These are phyloP conservation scores for Golovinomyces cichoracearum DNA, from an alignment of 2,329 filamentous ascomycete genomes.

Conservation along the genomic window DNA sequence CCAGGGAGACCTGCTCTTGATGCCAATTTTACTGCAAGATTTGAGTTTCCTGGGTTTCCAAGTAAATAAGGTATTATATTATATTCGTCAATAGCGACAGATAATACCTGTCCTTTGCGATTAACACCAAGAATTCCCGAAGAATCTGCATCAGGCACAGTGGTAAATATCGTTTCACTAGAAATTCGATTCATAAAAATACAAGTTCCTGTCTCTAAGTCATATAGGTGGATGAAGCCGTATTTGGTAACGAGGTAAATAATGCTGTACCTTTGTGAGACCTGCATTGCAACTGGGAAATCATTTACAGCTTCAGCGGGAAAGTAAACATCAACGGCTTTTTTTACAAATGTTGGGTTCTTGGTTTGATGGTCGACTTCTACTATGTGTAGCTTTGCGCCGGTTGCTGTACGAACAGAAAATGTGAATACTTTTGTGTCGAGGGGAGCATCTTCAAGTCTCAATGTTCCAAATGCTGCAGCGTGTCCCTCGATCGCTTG, in stretches of 20 bases:
- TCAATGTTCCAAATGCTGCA: conserved; percentile 71
- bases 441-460: conserved; percentile 64
- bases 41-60: conserved; percentile 81
- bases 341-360: conserved; percentile 80
- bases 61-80: conserved; percentile 85
- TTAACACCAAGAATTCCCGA: conserved; percentile 85
- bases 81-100: conserved; percentile 76
- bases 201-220: conserved; percentile 79
- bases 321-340: conserved; percentile 94
- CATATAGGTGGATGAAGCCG: conserved; percentile 95
- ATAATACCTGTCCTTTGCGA: conserved; percentile 86
- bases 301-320: conserved; percentile 85
- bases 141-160: conserved; percentile 56
- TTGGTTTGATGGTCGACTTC: conserved; percentile 83
- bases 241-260: conserved; percentile 97
- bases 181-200: conserved; percentile 99
- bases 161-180: conserved; percentile 96
- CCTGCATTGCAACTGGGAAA: conserved; percentile 93
- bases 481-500: conserved; percentile 96
- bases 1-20: conserved; percentile 82
- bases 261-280: conserved; percentile 87
- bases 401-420: conserved; percentile 65
- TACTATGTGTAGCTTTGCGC: conserved; percentile 89
- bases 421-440: conserved; percentile 95
- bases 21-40: conserved; percentile 85